Evolutionary conservation across 1,284 basidiomycete species (phyloP), one percentile per base, ranked within the genome.

Genomic region (Irpex lacteus): DNA sequence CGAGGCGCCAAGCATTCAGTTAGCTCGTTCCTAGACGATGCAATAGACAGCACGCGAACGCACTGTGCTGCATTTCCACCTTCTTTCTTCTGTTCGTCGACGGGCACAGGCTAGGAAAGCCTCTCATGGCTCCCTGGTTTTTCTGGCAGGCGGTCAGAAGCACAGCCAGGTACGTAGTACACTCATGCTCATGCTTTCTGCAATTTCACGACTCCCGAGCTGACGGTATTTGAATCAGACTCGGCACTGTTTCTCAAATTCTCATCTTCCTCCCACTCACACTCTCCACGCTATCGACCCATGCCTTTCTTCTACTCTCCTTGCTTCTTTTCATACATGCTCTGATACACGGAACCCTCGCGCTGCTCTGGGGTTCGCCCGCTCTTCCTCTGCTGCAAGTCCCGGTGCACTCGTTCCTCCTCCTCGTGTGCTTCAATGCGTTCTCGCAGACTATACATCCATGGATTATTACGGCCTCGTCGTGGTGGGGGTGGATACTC

Each of bases 231-330:
- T 15, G 34, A n/a, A 47, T n/a, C 21, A 91, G 90, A 72, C 77
- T 91, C 64, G 90, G 88, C 6, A 93, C 90, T 52, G 90, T 86
- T 66, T 71, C 89, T 40, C 91, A 95, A 74, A 91, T 95, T 67
- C 80, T 95, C 63, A 84, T 95, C 34, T 95, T 90, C 76, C 84
- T 95, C 60, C 93, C 94, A 1, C 80, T 95, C 63, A 94, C 89
- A 49, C 82, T 91, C 69, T 91, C 89, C 65, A 94, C 90, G 4
- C 82, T 95, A 65, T 91, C 90, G 50, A 88, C 85, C 32, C 82
- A 89, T 36, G 91, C 91, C 1, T 93, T 95, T 71, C 84, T 95
- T 37, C 80, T 94, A 47, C 84, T 94, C 47, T 94, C 92, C 8
- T 81, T 95, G 54, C 85, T 95, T 15, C 82, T 94, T 58, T 88